phyloP scores from a whole-genome alignment of 1,139 yeast species.

The Geotrichum klebahnii region DNA sequence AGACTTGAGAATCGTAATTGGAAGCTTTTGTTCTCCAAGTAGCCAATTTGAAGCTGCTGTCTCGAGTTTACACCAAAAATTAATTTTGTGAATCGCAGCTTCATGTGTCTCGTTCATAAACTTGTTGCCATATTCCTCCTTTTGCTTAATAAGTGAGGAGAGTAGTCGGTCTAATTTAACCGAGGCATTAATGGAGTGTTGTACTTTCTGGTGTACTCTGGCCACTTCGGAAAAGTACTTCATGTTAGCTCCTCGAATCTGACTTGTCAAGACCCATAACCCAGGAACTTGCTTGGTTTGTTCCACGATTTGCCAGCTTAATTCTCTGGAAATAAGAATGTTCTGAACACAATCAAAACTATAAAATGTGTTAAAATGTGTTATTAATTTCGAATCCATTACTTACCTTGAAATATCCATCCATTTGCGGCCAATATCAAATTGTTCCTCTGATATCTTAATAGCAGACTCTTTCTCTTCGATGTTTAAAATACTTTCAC shows the following conservation, averaged over 20 bases:
- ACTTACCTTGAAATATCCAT: conserved; percentile 17
- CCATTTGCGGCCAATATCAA: conserved; percentile 5
- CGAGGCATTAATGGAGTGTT: conserved; percentile 16
- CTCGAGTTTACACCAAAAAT: conserved; percentile 19
- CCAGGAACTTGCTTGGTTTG: conserved; percentile 11
- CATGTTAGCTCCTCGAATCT: conserved; percentile 13
- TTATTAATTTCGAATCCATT: not conserved
- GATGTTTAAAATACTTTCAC: conserved; percentile 15
- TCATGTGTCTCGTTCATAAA: not conserved
- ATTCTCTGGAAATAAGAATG: conserved; percentile 27
- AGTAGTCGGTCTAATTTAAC: conserved; percentile 10
- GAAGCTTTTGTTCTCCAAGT: conserved; percentile 17
- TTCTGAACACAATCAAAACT: conserved; percentile 25
- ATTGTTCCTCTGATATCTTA: not conserved
- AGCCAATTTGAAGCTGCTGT: conserved; percentile 20
- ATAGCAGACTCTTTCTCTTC: conserved; percentile 2
- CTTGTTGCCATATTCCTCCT: conserved; percentile 1
- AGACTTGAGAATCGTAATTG: conserved; percentile 15
- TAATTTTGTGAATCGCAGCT: conserved; percentile 8
- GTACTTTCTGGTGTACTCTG: conserved; percentile 12
- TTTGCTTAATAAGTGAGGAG: not conserved
- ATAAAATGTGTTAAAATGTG: not conserved
- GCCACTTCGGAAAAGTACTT: conserved; percentile 15
- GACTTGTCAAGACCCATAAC: not conserved
- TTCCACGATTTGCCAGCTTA: conserved; percentile 24